Evolutionary conservation across 768 basidiomycete genomes (phyloP).

Genomic region (Leccinum rimulosum): DNA sequence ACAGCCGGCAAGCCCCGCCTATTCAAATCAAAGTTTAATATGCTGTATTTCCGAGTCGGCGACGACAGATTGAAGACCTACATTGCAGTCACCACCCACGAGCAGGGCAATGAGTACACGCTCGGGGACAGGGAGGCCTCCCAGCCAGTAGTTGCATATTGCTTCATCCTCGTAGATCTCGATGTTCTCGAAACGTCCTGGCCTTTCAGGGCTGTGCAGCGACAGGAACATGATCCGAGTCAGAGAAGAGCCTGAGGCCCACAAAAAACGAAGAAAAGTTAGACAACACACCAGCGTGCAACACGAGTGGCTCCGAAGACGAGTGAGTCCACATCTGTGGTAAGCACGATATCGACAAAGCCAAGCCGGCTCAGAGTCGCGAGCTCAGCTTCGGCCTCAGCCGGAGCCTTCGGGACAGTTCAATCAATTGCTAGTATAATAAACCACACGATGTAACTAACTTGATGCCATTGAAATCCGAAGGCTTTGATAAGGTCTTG

Average conservation of each 20-base stretch:
- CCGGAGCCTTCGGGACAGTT: background rate
- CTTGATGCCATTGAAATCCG: background rate
- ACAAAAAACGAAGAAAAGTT: too few species aligned
- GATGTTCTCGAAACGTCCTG: background rate
- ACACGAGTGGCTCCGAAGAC: background rate
- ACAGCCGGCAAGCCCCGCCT: background rate
- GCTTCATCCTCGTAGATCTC: background rate
- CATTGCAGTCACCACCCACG: background rate
- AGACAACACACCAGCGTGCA: background rate
- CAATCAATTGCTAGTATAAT: background rate
- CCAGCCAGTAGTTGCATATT: background rate
- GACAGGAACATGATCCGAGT: too few species aligned
- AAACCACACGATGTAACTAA: background rate
- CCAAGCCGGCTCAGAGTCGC: background rate
- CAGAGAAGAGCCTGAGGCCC: too few species aligned
- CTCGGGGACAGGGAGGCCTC: too few species aligned
- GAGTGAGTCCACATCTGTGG: background rate
- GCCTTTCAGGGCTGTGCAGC: background rate
- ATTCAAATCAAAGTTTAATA: too few species aligned
- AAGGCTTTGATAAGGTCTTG: background rate
- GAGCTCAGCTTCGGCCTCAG: slow-evolving; percentile 1
- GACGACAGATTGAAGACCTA: background rate
- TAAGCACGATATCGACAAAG: background rate
- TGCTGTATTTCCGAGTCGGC: too few species aligned
- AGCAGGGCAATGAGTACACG: background rate